phyloP scores from a whole-genome alignment of 1,284 basidiomycete genomes.

The Trichosporon coremiiforme region DNA sequence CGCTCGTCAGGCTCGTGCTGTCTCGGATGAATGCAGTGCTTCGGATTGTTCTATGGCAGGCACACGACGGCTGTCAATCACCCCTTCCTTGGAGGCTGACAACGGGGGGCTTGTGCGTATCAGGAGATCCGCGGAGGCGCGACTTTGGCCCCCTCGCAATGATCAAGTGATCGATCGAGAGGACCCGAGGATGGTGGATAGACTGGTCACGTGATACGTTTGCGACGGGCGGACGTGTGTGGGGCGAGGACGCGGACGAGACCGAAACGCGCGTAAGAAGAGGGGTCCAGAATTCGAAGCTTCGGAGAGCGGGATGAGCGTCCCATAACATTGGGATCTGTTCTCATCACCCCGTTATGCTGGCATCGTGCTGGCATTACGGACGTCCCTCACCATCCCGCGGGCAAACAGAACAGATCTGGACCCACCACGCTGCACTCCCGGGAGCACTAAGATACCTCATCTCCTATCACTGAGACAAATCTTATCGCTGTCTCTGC shows the following conservation, averaged over 20 bases:
- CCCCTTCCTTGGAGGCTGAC: background rate
- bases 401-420: background rate
- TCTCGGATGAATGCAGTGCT: background rate
- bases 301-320: background rate
- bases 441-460: background rate
- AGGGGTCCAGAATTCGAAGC: background rate
- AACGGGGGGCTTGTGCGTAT: background rate
- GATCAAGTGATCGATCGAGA: constrained; percentile 1
- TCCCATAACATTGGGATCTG: background rate
- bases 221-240: background rate
- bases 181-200: background rate
- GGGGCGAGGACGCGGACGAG: background rate
- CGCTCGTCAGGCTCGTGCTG: too few species aligned
- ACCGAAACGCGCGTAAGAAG: background rate
- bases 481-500: background rate
- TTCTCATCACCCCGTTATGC: background rate
- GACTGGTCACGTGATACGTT: background rate
- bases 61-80: background rate
- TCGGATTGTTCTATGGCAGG: background rate
- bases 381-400: background rate
- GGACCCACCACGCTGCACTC: background rate
- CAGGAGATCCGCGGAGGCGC: background rate
- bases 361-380: background rate
- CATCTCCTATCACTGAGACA: constrained; percentile 8
- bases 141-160: background rate